Conservation (phyloP, 2,329 filamentous ascomycete genomes). For the Trichophyton verrucosum region DNA sequence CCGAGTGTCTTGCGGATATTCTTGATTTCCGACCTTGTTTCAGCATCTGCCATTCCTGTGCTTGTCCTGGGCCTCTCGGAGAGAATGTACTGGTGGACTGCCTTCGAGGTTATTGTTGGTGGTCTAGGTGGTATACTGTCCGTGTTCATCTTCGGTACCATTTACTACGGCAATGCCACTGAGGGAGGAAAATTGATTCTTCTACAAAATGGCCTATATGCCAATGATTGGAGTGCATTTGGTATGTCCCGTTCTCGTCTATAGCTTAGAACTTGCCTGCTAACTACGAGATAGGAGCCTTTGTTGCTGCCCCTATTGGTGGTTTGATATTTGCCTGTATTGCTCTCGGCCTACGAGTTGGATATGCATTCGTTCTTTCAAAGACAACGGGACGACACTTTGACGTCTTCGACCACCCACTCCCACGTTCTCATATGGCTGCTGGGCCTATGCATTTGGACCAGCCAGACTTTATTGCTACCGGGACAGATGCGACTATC, state of each 20-base stretch:
- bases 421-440: conserved; percentile 6
- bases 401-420: conserved; percentile 51
- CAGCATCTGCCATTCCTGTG: conserved; percentile 62
- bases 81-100: conserved; percentile 57
- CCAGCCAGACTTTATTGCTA: background rate
- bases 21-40: conserved; percentile 43
- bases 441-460: background rate
- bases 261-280: background rate
- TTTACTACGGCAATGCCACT: conserved; percentile 59
- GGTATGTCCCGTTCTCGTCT: conserved; percentile 30
- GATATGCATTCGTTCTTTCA: conserved; percentile 46
- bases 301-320: conserved; percentile 66
- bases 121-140: conserved; percentile 65
- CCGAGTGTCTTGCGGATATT: conserved; percentile 16
- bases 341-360: conserved; percentile 49
- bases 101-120: conserved; percentile 67
- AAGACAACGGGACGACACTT: conserved; percentile 51
- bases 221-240: conserved; percentile 67
- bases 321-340: conserved; percentile 58
- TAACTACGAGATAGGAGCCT: conserved; percentile 41
- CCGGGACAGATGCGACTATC: background rate
- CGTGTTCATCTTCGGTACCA: conserved; percentile 67
- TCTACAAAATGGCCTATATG: conserved; percentile 61
- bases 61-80: conserved; percentile 60
- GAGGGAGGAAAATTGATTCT: conserved; percentile 57